phyloP scores from a whole-genome alignment of 2,329 filamentous ascomycete species.

The Fusarium bactridioides region DNA sequence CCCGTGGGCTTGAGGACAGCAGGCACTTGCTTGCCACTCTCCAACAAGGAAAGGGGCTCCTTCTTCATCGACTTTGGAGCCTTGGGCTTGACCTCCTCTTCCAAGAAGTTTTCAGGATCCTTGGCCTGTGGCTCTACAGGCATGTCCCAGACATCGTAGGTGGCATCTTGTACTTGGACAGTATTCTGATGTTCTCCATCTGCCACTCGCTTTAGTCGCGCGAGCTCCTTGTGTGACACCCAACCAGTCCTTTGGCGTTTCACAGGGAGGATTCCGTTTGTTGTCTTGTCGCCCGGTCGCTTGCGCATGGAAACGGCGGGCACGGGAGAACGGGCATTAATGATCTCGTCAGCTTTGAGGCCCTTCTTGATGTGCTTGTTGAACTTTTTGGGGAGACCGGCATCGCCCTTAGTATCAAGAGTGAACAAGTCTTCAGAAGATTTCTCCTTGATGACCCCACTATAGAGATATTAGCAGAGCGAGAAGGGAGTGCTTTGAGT shows the following conservation, averaged over 20 bases:
- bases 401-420: conserved; percentile 78
- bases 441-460: conserved; percentile 87
- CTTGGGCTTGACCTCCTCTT: conserved; percentile 70
- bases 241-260: conserved; percentile 83
- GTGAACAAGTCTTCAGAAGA: conserved; percentile 84
- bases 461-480: conserved; percentile 48
- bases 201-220: conserved; percentile 79
- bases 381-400: conserved; percentile 68
- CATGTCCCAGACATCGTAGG: conserved; percentile 81
- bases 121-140: conserved; percentile 51
- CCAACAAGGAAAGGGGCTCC: conserved; percentile 82
- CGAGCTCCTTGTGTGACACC: conserved; percentile 84
- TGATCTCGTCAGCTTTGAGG: conserved; percentile 91
- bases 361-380: conserved; percentile 75
- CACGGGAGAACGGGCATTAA: conserved; percentile 82
- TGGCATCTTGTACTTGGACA: conserved; percentile 65
- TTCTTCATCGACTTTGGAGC: conserved; percentile 79
- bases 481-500: background rate
- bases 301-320: conserved; percentile 83
- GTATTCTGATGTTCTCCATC: conserved; percentile 70
- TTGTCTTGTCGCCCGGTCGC: conserved; percentile 72
- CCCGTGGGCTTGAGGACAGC: conserved; percentile 81
- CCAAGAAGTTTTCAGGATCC: conserved; percentile 64
- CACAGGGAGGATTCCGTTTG: conserved; percentile 74
- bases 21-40: conserved; percentile 79